Evolutionary conservation across 305 asterid species (phyloP), one percentile per base, ranked within the genome.

Genomic region (Salvia sclarea): DNA sequence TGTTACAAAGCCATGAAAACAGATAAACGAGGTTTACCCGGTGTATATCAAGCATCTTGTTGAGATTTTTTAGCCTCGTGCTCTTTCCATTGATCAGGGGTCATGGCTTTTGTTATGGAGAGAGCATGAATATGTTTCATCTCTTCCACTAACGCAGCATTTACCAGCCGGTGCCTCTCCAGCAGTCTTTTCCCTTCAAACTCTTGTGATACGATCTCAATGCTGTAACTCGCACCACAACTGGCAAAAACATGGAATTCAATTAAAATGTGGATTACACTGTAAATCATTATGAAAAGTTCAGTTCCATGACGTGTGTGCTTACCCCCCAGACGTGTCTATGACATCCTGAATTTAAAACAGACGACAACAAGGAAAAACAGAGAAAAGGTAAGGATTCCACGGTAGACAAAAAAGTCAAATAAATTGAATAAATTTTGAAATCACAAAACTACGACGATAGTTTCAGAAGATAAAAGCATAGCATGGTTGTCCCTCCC

Each of bases 251-350:
- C 28, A 70, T 43, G 16, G 38, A 40, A 47, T 14, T 53, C 20
- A 8, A 11, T 24, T 1, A 56, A 28, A 8, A 12, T 35, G 41
- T 45, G 33, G 25, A 33, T 20, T 30, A 52, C 50, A 61, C 47
- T 53, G 4, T 13, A 45, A 70, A 61, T 54, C 24, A 61, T 31
- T 18, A 68, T 37, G 18, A 41, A 49, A 52, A 13, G 41, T 52
- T 54, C 44, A 53, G 35, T 30, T 24, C 20, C 25, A 43, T 38
- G 28, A 48, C 50, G 10, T 21, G 44, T 14, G 30, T 45, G 70
- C 96, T 73, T 83, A 89, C 96, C 96, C 96, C 3, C 92, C 95
- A 57, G 98, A 92, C 7, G 86, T 84, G 81, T 92, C 98, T 24
- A 80, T 70, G 38, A 92, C 96, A 55, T 84, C 95, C 95, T 91